Evolutionary conservation across 768 basidiomycete genomes (phyloP).

Genomic region (Tulasnella sp.): DNA sequence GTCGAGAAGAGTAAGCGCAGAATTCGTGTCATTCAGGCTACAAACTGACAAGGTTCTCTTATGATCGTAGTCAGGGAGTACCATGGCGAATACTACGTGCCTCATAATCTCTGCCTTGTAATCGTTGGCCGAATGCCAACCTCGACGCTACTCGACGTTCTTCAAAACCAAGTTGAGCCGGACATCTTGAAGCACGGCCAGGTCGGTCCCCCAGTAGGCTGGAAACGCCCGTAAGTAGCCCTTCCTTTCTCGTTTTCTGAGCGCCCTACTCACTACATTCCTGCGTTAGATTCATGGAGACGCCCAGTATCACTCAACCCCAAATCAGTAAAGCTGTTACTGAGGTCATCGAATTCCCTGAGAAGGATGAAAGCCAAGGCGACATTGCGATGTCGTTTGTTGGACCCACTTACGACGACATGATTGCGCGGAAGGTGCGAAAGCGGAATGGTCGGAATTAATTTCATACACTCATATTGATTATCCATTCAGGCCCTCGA

Average conservation of each 20-base stretch:
- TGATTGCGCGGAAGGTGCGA: constrained; percentile 68
- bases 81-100: constrained; percentile 87
- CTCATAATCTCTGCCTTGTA: constrained; percentile 89
- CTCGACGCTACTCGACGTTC: constrained; percentile 71
- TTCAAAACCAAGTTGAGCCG: constrained; percentile 84
- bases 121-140: constrained; percentile 87
- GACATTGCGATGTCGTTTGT: constrained; percentile 78
- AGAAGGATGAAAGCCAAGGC: constrained; percentile 93
- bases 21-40: constrained; percentile 23
- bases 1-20: constrained; percentile 77
- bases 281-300: constrained; percentile 70
- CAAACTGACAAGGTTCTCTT: neutral
- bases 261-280: neutral
- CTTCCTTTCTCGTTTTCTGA: neutral
- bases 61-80: constrained; percentile 74
- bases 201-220: constrained; percentile 72
- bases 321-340: constrained; percentile 58
- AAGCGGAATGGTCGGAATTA: constrained; percentile 11
- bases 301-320: constrained; percentile 65
- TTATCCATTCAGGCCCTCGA: constrained; percentile 67
- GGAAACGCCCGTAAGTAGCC: constrained; percentile 71
- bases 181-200: constrained; percentile 75
- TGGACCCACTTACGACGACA: constrained; percentile 74
- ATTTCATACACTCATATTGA: neutral
- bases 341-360: constrained; percentile 87